phyloP scores from a whole-genome alignment of 768 basidiomycete genomes.

The Austroboletus festivus region DNA sequence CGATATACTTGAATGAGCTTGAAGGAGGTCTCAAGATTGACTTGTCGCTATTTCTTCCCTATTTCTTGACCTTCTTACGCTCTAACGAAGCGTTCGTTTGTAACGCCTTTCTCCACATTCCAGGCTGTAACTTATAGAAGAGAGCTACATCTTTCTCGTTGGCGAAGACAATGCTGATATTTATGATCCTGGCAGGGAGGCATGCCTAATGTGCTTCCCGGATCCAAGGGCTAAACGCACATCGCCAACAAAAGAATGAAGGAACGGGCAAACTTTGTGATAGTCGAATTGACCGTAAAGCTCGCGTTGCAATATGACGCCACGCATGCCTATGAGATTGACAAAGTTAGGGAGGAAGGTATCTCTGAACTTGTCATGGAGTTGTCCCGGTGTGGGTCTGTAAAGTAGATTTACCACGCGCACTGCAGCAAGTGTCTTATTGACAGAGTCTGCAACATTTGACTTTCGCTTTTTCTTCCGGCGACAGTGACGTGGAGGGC shows the following conservation, averaged over 20 bases:
- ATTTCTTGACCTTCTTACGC: slow-evolving; percentile 57
- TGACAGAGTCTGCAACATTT: slow-evolving; percentile 53
- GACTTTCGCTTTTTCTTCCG: slow-evolving; percentile 77
- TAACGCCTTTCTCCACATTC: slow-evolving; percentile 56
- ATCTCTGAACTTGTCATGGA: slow-evolving; percentile 58
- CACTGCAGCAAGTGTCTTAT: slow-evolving; percentile 86
- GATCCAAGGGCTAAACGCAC: slow-evolving; percentile 50
- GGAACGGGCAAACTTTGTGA: slow-evolving; percentile 80
- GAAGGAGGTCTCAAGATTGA: slow-evolving; percentile 81
- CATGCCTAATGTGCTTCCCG: background rate
- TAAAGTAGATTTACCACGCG: slow-evolving; percentile 90
- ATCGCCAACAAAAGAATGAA: slow-evolving; percentile 90
- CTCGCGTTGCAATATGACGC: slow-evolving; percentile 92
- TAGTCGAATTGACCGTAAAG: slow-evolving; percentile 81
- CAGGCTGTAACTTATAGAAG: slow-evolving; percentile 75
- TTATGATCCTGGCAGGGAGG: slow-evolving; percentile 64
- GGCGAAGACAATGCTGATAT: slow-evolving; percentile 88
- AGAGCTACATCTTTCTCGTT: slow-evolving; percentile 81
- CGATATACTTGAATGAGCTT: slow-evolving; percentile 84
- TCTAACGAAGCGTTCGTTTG: slow-evolving; percentile 47
- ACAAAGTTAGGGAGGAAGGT: slow-evolving; percentile 72
- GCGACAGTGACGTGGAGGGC: slow-evolving; percentile 69
- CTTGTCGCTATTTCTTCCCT: slow-evolving; percentile 87
- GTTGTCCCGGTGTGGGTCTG: slow-evolving; percentile 66
- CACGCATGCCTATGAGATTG: slow-evolving; percentile 79